These are phyloP conservation scores for Laguncularia racemosa DNA, from an alignment of 345 rosid species.

Conservation along the genomic window DNA sequence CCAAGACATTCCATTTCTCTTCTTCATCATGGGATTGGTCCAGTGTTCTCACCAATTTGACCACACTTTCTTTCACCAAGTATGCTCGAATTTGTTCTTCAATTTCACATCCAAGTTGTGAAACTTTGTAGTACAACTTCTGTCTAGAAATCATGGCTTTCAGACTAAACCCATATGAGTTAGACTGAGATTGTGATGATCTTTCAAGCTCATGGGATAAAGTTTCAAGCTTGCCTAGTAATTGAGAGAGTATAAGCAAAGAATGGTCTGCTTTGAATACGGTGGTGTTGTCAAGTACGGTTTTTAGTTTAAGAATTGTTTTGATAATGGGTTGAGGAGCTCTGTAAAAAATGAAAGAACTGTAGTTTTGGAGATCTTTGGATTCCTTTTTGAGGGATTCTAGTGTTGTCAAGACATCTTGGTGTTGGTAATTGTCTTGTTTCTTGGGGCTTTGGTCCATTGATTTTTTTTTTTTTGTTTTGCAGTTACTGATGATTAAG, in stretches of 20 bases:
- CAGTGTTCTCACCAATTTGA: constrained; percentile 20
- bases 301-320: constrained; percentile 19
- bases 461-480: constrained; percentile 8
- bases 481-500: neutral
- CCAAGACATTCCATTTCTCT: constrained; percentile 20
- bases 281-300: constrained; percentile 1
- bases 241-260: constrained; percentile 24
- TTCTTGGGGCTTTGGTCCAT: constrained; percentile 16
- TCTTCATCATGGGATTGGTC: constrained; percentile 22
- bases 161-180: constrained; percentile 16
- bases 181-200: neutral
- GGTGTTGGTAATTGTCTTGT: constrained; percentile 1
- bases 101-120: constrained; percentile 20
- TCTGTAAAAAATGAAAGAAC: constrained; percentile 20
- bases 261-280: constrained; percentile 14
- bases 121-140: constrained; percentile 29
- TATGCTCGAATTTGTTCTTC: constrained; percentile 27
- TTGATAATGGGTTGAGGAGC: constrained; percentile 16
- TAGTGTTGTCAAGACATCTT: constrained; percentile 8
- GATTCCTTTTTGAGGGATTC: constrained; percentile 25
- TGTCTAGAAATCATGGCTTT: constrained; percentile 29
- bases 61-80: constrained; percentile 24
- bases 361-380: constrained; percentile 29
- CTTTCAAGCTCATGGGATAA: constrained; percentile 22
- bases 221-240: constrained; percentile 27